phyloP scores from a whole-genome alignment of 2,329 filamentous ascomycete species.

The Colletotrichum tropicale region DNA sequence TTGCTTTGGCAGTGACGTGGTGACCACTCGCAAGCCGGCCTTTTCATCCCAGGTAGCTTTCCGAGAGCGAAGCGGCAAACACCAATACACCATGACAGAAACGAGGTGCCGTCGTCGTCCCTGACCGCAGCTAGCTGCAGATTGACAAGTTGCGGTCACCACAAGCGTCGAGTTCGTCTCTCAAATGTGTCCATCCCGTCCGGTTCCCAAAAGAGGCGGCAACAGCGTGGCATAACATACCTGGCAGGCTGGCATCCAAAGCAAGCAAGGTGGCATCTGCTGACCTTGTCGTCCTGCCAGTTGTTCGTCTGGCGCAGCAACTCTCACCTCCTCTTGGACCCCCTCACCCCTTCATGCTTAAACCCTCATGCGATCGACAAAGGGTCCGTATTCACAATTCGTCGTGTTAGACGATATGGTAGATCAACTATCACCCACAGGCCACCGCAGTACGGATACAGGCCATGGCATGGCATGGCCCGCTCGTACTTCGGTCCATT shows the following conservation, averaged over 20 bases:
- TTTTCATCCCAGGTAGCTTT: neutral
- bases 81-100: neutral
- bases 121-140: neutral
- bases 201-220: neutral
- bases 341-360: neutral
- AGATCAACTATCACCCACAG: neutral
- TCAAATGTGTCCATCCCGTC: neutral
- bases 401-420: neutral
- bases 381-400: neutral
- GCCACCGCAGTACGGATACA: too few relatives aligned
- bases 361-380: constrained; percentile 1
- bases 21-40: neutral
- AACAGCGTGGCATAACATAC: neutral
- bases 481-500: constrained; percentile 13
- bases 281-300: neutral
- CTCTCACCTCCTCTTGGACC: neutral
- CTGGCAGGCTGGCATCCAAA: neutral
- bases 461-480: neutral
- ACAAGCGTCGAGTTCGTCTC: neutral
- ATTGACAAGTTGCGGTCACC: neutral
- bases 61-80: neutral
- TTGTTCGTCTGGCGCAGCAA: neutral
- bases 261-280: neutral
- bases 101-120: neutral
- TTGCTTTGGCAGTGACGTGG: neutral